These are phyloP conservation scores for Phytopythium montanum DNA, from an alignment of 352 stramenopile species.

Conservation along the genomic window DNA sequence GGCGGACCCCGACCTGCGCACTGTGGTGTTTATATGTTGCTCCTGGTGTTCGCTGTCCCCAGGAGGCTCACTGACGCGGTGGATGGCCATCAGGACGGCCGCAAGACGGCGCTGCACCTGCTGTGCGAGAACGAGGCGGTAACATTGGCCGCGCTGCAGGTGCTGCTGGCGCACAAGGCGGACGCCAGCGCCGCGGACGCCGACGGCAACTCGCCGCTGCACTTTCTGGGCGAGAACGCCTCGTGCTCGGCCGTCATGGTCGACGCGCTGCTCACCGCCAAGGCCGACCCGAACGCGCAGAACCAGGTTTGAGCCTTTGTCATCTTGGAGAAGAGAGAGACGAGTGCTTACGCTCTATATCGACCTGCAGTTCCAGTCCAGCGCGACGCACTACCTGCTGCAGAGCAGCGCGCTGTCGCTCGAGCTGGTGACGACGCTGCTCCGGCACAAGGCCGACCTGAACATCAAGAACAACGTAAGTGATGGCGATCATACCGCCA, in stretches of 20 bases:
- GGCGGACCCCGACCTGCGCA: constrained; percentile 34
- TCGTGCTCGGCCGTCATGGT: constrained; percentile 11
- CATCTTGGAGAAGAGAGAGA: background rate
- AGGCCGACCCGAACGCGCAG: constrained; percentile 50
- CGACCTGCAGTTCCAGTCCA: constrained; percentile 64
- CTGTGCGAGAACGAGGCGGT: constrained; percentile 71
- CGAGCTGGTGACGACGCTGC: constrained; percentile 36
- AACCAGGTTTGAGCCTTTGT: constrained; percentile 40
- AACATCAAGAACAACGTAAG: constrained; percentile 76
- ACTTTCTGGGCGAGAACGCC: constrained; percentile 5
- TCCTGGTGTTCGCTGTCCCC: no score
- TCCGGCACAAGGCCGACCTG: constrained; percentile 62
- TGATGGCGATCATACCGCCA: no score
- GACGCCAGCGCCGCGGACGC: constrained; percentile 44
- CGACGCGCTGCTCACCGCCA: constrained; percentile 32
- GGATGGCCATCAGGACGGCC: constrained; percentile 27
- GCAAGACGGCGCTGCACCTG: constrained; percentile 63
- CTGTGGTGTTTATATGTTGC: constrained; percentile 19
- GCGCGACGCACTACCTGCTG: constrained; percentile 67
- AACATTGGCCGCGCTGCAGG: constrained; percentile 23
- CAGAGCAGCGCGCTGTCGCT: constrained; percentile 53
- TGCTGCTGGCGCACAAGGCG: constrained; percentile 36
- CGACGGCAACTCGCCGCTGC: constrained; percentile 1
- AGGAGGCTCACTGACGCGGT: background rate
- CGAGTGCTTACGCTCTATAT: constrained; percentile 7